phyloP scores from a whole-genome alignment of 257 asterid genomes.

The Petrea volubilis region DNA sequence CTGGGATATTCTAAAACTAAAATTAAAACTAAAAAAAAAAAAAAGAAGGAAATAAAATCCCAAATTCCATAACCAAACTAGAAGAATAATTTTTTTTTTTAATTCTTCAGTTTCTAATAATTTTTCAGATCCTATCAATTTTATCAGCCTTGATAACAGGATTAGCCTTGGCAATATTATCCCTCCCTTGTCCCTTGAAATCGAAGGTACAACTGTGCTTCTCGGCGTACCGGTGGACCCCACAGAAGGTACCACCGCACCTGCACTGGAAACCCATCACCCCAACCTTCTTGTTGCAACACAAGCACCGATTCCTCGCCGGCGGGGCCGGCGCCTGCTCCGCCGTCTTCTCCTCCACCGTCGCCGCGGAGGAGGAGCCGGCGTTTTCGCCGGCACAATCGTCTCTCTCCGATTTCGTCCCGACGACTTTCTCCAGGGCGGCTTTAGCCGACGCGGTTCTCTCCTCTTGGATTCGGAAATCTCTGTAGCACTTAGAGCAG shows the following conservation, averaged over 20 bases:
- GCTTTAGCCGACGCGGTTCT: slow-evolving; percentile 33
- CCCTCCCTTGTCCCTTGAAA: slow-evolving; percentile 38
- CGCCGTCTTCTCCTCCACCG: not conserved
- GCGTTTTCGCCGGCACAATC: not conserved
- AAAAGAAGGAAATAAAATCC: not conserved
- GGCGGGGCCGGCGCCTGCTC: slow-evolving; percentile 2
- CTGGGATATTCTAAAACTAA: not conserved
- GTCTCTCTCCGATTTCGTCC: not conserved
- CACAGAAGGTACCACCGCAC: slow-evolving; percentile 55
- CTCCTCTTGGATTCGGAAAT: slow-evolving; percentile 35
- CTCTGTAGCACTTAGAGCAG: slow-evolving; percentile 50
- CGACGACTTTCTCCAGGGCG: slow-evolving; percentile 37
- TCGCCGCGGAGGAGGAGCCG: not conserved
- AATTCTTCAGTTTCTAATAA: not conserved
- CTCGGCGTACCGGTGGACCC: slow-evolving; percentile 52
- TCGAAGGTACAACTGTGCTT: slow-evolving; percentile 48
- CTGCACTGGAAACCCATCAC: slow-evolving; percentile 47
- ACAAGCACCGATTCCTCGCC: slow-evolving; percentile 33
- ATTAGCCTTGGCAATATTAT: slow-evolving; percentile 44
- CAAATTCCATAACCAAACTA: not conserved
- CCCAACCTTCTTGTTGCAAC: slow-evolving; percentile 47
- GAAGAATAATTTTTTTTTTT: too few species aligned
- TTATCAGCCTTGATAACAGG: slow-evolving; percentile 52
- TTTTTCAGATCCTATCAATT: slow-evolving; percentile 24
- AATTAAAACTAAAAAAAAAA: not conserved